phyloP scores from a whole-genome alignment of 768 basidiomycete species.

The Kwoniella dendrophila region DNA sequence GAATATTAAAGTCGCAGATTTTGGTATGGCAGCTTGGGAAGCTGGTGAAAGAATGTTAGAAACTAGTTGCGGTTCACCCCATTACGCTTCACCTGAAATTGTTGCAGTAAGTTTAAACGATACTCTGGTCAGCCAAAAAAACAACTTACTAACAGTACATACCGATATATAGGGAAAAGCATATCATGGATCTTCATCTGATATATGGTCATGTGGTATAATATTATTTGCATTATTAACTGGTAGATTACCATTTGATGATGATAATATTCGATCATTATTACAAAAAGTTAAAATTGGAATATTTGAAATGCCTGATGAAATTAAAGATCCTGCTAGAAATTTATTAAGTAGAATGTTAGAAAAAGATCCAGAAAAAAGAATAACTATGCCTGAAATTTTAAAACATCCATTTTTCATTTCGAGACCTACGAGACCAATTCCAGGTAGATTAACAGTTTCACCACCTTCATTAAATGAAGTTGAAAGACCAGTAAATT shows the following conservation, averaged over 20 bases:
- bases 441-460: constrained; percentile 53
- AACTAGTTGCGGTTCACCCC: constrained; percentile 91
- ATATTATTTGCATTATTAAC: constrained; percentile 86
- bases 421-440: constrained; percentile 59
- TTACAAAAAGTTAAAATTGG: constrained; percentile 78
- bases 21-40: constrained; percentile 97
- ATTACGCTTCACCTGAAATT: constrained; percentile 93
- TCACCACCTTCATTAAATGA: constrained; percentile 66
- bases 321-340: constrained; percentile 70
- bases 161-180: constrained; percentile 63
- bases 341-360: constrained; percentile 82
- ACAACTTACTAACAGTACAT: constrained; percentile 7
- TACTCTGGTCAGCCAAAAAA: neutral
- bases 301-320: constrained; percentile 70
- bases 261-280: constrained; percentile 76
- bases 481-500: constrained; percentile 70
- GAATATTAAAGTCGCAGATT: constrained; percentile 93
- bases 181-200: constrained; percentile 83
- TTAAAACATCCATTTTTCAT: constrained; percentile 76
- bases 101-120: constrained; percentile 58
- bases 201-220: constrained; percentile 97
- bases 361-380: constrained; percentile 68
- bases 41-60: constrained; percentile 65
- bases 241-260: constrained; percentile 88
- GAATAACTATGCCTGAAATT: constrained; percentile 83